phyloP scores from a whole-genome alignment of 768 basidiomycete genomes.

The Gelatoporia subvermispora region DNA sequence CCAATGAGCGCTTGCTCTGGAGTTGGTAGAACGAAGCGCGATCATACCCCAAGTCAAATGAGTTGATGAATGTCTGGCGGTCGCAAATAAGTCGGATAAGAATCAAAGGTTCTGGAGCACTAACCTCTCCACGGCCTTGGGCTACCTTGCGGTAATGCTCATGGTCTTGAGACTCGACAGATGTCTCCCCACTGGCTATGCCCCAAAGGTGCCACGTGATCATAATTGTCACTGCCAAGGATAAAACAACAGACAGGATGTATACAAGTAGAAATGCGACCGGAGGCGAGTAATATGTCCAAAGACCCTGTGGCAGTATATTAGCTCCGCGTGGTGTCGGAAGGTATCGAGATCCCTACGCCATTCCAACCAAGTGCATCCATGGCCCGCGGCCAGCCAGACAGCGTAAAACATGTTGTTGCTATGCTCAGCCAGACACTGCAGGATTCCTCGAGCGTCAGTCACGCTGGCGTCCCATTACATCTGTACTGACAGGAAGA shows the following conservation, averaged over 20 bases:
- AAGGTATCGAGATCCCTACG: constrained; percentile 26
- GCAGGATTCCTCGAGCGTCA: neutral
- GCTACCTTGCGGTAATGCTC: constrained; percentile 71
- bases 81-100: neutral
- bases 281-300: constrained; percentile 49
- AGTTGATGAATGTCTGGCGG: constrained; percentile 74
- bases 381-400: constrained; percentile 62
- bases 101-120: constrained; percentile 16
- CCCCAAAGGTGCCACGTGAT: constrained; percentile 68
- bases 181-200: constrained; percentile 72
- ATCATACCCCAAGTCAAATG: constrained; percentile 79
- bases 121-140: constrained; percentile 61
- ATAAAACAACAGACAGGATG: constrained; percentile 71
- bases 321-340: neutral
- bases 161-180: constrained; percentile 88
- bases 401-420: constrained; percentile 51
- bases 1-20: neutral
- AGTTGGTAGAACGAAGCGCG: too few relatives aligned
- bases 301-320: constrained; percentile 14
- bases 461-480: neutral
- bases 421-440: constrained; percentile 80
- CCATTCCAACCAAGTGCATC: constrained; percentile 49
- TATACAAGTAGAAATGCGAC: constrained; percentile 69
- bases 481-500: constrained; percentile 72
- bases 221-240: constrained; percentile 71